These are phyloP conservation scores for Citrus glauca DNA, from an alignment of 345 rosid species.

Conservation along the genomic window DNA sequence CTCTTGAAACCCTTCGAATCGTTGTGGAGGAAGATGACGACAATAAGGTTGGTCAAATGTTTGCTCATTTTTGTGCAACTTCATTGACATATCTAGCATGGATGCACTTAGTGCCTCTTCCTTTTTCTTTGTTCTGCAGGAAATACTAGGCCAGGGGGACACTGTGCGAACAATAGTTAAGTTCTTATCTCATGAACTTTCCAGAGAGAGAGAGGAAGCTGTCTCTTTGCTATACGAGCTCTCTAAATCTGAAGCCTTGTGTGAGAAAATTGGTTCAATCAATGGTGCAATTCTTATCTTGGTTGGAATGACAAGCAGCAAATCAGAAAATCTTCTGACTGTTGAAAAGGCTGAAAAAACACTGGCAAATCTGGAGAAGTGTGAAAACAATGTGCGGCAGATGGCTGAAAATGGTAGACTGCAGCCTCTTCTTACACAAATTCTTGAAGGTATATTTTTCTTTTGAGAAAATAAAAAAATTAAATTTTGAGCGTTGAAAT, in stretches of 20 bases:
- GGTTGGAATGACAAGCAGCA: conserved; percentile 91
- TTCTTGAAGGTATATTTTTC: conserved; percentile 67
- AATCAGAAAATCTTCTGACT: conserved; percentile 71
- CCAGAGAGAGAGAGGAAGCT: conserved; percentile 83
- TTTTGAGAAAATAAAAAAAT: background rate
- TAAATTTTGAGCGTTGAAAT: background rate
- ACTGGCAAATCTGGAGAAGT: conserved; percentile 68
- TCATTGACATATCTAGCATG: background rate
- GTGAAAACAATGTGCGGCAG: conserved; percentile 80
- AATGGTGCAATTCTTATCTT: conserved; percentile 88
- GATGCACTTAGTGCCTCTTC: conserved; percentile 10
- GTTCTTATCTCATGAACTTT: conserved; percentile 67
- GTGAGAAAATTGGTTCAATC: conserved; percentile 86
- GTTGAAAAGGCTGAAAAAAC: conserved; percentile 86
- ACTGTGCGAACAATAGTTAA: conserved; percentile 88
- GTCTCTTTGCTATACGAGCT: conserved; percentile 84
- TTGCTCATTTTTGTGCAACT: conserved; percentile 14
- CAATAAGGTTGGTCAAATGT: conserved; percentile 59
- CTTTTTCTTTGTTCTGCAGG: conserved; percentile 46
- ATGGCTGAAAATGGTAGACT: conserved; percentile 90
- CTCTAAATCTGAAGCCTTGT: conserved; percentile 74
- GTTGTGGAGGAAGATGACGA: conserved; percentile 77
- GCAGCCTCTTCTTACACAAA: conserved; percentile 73
- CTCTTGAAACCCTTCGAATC: conserved; percentile 73
- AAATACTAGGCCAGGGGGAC: conserved; percentile 82